A percentile compares a stretch with the other conserved stretches of the same genome.
Conservation (phyloP, 1,284 basidiomycete genomes). For the Phellopilus nigrolimitatus region DNA sequence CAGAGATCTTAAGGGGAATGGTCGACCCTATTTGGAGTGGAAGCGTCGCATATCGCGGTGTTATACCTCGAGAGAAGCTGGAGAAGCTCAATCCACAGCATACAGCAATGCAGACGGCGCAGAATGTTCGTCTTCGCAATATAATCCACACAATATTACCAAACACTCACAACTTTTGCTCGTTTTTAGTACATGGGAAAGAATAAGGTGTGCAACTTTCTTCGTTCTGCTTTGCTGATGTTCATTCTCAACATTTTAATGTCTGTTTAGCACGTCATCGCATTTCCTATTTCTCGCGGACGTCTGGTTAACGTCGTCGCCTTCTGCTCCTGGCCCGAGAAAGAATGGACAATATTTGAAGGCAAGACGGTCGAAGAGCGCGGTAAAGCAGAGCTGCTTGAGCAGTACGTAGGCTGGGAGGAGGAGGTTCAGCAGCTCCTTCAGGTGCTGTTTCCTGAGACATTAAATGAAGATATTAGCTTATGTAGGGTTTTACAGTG, state of each 20-base stretch:
- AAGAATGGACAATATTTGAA: constrained; percentile 8
- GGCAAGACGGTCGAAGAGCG: constrained; percentile 1
- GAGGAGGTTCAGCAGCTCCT: constrained; percentile 17
- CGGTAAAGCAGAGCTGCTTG: background rate
- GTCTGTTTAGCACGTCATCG: constrained; percentile 6
- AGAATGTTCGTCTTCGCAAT: constrained; percentile 31
- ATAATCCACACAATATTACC: background rate
- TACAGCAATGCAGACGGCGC: constrained; percentile 30
- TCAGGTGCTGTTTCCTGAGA: constrained; percentile 4
- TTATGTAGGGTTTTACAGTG: too few relatives aligned
- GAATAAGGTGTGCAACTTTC: background rate
- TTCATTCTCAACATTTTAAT: background rate
- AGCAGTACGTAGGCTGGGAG: constrained; percentile 16
- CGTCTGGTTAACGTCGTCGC: constrained; percentile 15
- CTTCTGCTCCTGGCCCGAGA: constrained; percentile 10
- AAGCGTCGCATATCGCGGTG: constrained; percentile 31
- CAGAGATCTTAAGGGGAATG: constrained; percentile 20
- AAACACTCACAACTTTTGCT: constrained; percentile 7
- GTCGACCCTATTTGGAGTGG: constrained; percentile 36
- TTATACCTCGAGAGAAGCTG: constrained; percentile 32
- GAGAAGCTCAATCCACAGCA: constrained; percentile 31
- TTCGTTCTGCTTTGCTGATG: background rate
- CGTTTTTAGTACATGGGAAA: constrained; percentile 8
- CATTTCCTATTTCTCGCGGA: constrained; percentile 1
- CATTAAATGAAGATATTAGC: background rate